Evolutionary conservation across 345 rosid genomes (phyloP).

Genomic region (Gynandropsis gynandra): DNA sequence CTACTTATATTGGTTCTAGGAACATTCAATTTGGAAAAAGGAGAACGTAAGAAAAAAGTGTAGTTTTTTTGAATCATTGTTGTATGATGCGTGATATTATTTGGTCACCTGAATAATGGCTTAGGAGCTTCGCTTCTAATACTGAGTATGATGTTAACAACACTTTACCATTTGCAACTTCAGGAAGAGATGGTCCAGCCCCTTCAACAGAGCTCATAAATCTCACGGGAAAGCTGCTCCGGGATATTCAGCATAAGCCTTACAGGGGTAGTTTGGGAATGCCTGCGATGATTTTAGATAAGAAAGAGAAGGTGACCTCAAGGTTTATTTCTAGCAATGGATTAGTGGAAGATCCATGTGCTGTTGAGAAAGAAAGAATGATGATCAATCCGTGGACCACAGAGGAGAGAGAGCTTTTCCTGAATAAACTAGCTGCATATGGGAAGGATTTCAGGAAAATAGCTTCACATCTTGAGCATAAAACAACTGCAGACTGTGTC

Average conservation of each 20-base stretch:
- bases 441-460: slow-evolving; percentile 88
- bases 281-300: slow-evolving; percentile 85
- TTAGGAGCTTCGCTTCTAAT: no score
- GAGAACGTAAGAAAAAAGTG: no score
- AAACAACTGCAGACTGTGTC: slow-evolving; percentile 92
- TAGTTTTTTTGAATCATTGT: no score
- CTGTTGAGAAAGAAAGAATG: slow-evolving; percentile 75
- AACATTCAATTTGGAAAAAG: no score
- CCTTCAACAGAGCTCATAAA: slow-evolving; percentile 43
- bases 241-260: slow-evolving; percentile 37
- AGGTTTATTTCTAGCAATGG: slow-evolving; percentile 73
- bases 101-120: no score
- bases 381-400: slow-evolving; percentile 84
- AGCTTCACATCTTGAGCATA: slow-evolving; percentile 77
- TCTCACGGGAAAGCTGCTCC: slow-evolving; percentile 50
- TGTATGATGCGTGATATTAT: no score
- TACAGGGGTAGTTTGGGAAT: slow-evolving; percentile 61
- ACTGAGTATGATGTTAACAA: slow-evolving; percentile 1
- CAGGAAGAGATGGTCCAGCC: slow-evolving; percentile 48
- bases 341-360: slow-evolving; percentile 84
- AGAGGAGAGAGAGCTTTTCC: slow-evolving; percentile 71
- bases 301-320: slow-evolving; percentile 51
- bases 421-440: slow-evolving; percentile 55
- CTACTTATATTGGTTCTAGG: no score
- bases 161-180: slow-evolving; percentile 30